Base-by-base conservation (phyloP, 352 stramenopile genomes). In the Aphanomyces invadans region DNA sequence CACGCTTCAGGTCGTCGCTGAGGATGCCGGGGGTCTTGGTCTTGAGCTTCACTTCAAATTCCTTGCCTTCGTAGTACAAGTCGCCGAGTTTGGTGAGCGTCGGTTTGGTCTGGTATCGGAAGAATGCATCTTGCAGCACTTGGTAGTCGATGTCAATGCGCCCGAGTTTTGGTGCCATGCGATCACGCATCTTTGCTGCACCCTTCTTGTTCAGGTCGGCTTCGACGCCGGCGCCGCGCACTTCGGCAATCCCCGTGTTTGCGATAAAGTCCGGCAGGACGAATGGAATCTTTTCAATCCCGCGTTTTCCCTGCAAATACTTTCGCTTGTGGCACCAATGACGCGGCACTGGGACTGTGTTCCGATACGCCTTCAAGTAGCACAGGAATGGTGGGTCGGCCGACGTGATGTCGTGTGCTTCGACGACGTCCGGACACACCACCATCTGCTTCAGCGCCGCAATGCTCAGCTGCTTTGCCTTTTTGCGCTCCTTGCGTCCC, bases 291-390 rank as follows among this genome's bases (percentile, higher is more conserved):
- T 99, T 99, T 75, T 99, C 96, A 45, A 98, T 88, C 28, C 96
- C 96, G 33, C 96, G 80, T 69, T 97, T 97, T 36, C 95, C 95
- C 76, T 99, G 95, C 32, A 99, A 74, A 76, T 99, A 99, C 73
- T 99, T 99, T 39, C 96, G 91, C 70, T 98, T 99, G 63, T 98
- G 88, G 72, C 92, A 95, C 96, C 97, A 99, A 74, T 99, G 97
- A 42, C 83, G 78, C 12, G 97, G 96, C 21, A 99, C 96, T 1
- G 94, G 88, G 11, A 99, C 96, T 11, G 96, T 98, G 61, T 98
- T 98, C 31, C 89, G 81, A 65, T 97, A 93, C 44, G 88, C 88
- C 70, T 99, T 99, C 0, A 99, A 76, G 66, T 94, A 93, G 61
- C 99, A 88, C 21, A 99, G 75, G 65, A 99, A 90, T 10, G 91